phyloP scores from a whole-genome alignment of 495 filamentous ascomycete species.

The Xylaria curta region DNA sequence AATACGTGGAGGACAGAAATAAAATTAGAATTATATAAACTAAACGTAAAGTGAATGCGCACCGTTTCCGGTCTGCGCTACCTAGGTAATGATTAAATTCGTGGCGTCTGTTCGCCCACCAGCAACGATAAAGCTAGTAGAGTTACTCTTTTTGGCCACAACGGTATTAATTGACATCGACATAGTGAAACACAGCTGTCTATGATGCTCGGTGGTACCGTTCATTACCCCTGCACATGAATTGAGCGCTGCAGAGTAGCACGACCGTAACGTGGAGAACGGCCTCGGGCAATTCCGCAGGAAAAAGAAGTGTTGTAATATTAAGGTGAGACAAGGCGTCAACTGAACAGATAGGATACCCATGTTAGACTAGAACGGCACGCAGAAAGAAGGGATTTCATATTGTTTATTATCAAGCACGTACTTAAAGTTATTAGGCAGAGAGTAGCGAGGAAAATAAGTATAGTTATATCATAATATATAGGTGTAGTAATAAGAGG shows the following conservation, averaged over 20 bases:
- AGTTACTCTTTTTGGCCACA: background rate
- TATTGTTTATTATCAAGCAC: background rate
- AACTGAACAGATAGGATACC: background rate
- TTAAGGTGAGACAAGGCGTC: too few species aligned
- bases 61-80: background rate
- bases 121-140: background rate
- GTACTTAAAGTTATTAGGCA: background rate
- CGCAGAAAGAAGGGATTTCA: background rate
- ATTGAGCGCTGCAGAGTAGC: background rate
- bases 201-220: background rate
- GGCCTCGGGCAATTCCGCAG: background rate
- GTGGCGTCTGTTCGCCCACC: background rate
- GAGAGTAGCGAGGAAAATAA: background rate
- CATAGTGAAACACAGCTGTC: background rate
- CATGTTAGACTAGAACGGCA: background rate
- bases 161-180: background rate
- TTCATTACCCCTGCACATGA: conserved; percentile 3
- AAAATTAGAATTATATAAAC: background rate
- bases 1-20: background rate
- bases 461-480: too few species aligned
- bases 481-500: conserved; percentile 7
- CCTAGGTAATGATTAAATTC: background rate
- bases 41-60: background rate
- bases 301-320: background rate
- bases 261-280: background rate